Evolutionary conservation across 345 rosid species (phyloP).

Genomic region (Viola odorata): DNA sequence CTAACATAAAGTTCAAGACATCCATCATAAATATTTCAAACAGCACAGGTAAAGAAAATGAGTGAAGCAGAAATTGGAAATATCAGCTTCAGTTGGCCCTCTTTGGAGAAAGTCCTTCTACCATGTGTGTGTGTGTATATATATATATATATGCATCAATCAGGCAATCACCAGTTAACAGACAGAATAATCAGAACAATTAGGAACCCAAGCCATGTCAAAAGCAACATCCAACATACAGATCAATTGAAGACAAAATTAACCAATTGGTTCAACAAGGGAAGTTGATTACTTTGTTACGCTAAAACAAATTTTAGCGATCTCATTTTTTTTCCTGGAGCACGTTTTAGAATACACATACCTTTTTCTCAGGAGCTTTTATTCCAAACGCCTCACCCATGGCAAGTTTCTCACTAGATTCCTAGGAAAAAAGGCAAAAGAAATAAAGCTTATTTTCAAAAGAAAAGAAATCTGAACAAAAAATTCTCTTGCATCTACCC

Average conservation of each 20-base stretch:
- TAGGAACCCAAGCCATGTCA: neutral
- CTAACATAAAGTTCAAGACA: too few relatives aligned
- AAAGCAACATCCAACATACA: neutral
- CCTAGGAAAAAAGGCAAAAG: conserved; percentile 38
- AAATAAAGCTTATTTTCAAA: neutral
- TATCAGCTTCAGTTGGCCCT: too few relatives aligned
- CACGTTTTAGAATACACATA: conserved; percentile 7
- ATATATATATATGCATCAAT: too few relatives aligned
- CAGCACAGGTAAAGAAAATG: too few relatives aligned
- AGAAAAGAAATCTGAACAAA: neutral
- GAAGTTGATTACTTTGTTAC: neutral
- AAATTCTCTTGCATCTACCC: neutral
- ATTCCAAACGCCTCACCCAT: conserved; percentile 96
- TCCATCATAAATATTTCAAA: too few relatives aligned
- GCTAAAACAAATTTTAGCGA: neutral
- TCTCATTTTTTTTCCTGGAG: conserved; percentile 68
- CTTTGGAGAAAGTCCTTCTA: too few relatives aligned
- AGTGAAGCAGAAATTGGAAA: too few relatives aligned
- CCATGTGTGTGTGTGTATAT: neutral
- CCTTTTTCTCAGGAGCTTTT: conserved; percentile 86
- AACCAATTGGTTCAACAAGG: conserved; percentile 1
- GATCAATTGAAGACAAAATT: neutral
- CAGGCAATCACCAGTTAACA: too few relatives aligned
- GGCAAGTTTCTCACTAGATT: conserved; percentile 86
- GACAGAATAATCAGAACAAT: too few relatives aligned